phyloP scores from a whole-genome alignment of 2,329 filamentous ascomycete genomes.

The Penicillium sp. region DNA sequence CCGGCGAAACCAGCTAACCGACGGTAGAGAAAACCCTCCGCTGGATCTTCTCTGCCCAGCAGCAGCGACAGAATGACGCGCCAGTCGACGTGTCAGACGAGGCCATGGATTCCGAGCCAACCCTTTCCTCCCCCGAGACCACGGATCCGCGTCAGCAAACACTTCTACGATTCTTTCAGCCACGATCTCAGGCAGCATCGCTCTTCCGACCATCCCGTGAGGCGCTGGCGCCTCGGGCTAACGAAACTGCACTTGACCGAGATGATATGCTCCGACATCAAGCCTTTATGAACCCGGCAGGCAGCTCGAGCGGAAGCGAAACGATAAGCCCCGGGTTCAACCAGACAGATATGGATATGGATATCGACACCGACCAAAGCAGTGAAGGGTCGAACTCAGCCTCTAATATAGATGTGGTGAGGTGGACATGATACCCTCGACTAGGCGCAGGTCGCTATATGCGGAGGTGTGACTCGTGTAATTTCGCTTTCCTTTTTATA shows the following conservation, averaged over 20 bases:
- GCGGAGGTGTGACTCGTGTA: neutral
- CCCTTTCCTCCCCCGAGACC: constrained; percentile 22
- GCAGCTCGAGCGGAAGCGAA: constrained; percentile 18
- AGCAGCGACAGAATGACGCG: constrained; percentile 19
- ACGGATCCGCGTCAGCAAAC: constrained; percentile 40
- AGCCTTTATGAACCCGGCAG: constrained; percentile 15
- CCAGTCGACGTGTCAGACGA: constrained; percentile 21
- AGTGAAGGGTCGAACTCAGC: constrained; percentile 17
- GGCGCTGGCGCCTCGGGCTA: constrained; percentile 22
- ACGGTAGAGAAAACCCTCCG: constrained; percentile 39
- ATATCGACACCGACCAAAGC: constrained; percentile 27
- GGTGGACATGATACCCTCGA: constrained; percentile 29
- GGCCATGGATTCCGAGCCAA: constrained; percentile 23
- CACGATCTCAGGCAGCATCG: constrained; percentile 15
- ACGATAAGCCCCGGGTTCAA: constrained; percentile 22
- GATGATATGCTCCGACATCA: constrained; percentile 20
- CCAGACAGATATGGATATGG: constrained; percentile 24
- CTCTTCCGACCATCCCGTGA: constrained; percentile 18
- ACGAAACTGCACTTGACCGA: constrained; percentile 14
- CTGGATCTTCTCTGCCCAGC: constrained; percentile 41
- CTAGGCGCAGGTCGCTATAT: constrained; percentile 10
- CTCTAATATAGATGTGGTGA: constrained; percentile 24
- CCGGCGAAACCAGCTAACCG: constrained; percentile 19
- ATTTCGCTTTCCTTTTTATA: neutral
- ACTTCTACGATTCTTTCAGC: constrained; percentile 39